These are phyloP conservation scores for Sporothrix protearum DNA, from an alignment of 2,329 filamentous ascomycete species.

Conservation along the genomic window DNA sequence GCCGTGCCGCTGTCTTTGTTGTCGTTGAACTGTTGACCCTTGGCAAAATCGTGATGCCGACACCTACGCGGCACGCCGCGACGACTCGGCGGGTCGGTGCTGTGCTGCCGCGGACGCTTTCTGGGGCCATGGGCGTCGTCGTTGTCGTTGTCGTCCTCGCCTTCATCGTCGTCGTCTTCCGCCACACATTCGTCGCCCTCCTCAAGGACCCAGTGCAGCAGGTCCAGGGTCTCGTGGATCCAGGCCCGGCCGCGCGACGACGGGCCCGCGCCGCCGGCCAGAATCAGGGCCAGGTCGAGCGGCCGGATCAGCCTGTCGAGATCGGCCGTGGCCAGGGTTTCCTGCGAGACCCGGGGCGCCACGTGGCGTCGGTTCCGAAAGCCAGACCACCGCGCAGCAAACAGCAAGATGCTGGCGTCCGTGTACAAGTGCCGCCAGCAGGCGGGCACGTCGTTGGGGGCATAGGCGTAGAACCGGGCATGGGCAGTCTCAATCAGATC, in stretches of 20 bases:
- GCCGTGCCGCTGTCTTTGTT: background rate
- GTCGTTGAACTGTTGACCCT: slow-evolving; percentile 14
- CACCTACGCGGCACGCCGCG: background rate
- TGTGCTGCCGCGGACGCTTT: background rate
- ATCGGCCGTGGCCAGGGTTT: background rate
- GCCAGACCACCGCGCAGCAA: slow-evolving; percentile 35
- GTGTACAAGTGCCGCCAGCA: slow-evolving; percentile 71
- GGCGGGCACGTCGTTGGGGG: slow-evolving; percentile 61
- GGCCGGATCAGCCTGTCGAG: slow-evolving; percentile 58
- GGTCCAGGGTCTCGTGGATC: slow-evolving; percentile 50
- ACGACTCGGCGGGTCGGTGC: background rate
- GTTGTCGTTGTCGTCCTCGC: too few species aligned
- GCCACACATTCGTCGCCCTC: background rate
- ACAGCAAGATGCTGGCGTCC: slow-evolving; percentile 64
- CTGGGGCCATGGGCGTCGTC: too few species aligned
- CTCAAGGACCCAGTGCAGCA: slow-evolving; percentile 38
- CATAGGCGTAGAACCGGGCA: slow-evolving; percentile 65
- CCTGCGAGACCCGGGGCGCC: background rate
- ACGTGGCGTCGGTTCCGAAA: background rate
- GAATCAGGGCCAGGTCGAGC: slow-evolving; percentile 73
- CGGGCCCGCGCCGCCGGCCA: slow-evolving; percentile 61
- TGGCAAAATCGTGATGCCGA: background rate
- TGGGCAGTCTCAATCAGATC: slow-evolving; percentile 59
- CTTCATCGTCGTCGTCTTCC: background rate
- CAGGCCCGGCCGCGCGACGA: slow-evolving; percentile 46